Conservation (phyloP, 2,329 filamentous ascomycete species). For the Phialocephala sp. region DNA sequence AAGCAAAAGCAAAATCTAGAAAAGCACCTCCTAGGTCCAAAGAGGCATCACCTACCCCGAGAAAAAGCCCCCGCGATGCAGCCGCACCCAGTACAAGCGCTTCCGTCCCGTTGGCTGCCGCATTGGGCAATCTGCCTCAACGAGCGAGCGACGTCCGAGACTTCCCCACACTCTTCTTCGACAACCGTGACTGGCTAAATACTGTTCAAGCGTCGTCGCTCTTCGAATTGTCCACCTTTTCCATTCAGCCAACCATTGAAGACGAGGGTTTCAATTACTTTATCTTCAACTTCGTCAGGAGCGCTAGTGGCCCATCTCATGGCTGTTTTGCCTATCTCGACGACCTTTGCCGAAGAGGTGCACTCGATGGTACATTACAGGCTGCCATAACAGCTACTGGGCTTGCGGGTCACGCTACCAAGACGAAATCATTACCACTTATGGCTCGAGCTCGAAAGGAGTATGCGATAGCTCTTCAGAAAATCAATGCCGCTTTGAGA, state of each 20-base stretch:
- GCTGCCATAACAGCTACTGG: slow-evolving; percentile 55
- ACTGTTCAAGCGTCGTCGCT: neutral
- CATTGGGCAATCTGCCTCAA: neutral
- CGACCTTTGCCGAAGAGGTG: slow-evolving; percentile 16
- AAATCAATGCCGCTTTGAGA: slow-evolving; percentile 55
- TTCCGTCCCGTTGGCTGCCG: neutral
- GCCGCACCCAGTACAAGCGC: neutral
- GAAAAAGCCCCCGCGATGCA: neutral
- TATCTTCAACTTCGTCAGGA: slow-evolving; percentile 23
- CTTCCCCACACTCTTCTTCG: slow-evolving; percentile 5
- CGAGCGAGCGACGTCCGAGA: no score
- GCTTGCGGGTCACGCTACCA: slow-evolving; percentile 54
- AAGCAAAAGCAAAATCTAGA: slow-evolving; percentile 47
- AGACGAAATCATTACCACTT: slow-evolving; percentile 41
- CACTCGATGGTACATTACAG: slow-evolving; percentile 19
- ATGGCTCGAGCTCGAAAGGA: slow-evolving; percentile 49
- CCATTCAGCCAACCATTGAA: slow-evolving; percentile 15
- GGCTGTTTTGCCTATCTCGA: slow-evolving; percentile 24
- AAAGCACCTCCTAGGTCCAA: slow-evolving; percentile 48
- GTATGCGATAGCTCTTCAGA: slow-evolving; percentile 54
- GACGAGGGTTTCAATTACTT: slow-evolving; percentile 28
- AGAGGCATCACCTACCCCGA: slow-evolving; percentile 37
- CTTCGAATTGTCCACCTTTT: slow-evolving; percentile 10
- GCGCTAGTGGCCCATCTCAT: slow-evolving; percentile 15
- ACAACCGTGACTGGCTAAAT: slow-evolving; percentile 2